phyloP scores from a whole-genome alignment of 1,284 basidiomycete genomes.

The Cutaneotrichosporon spelunceum region DNA sequence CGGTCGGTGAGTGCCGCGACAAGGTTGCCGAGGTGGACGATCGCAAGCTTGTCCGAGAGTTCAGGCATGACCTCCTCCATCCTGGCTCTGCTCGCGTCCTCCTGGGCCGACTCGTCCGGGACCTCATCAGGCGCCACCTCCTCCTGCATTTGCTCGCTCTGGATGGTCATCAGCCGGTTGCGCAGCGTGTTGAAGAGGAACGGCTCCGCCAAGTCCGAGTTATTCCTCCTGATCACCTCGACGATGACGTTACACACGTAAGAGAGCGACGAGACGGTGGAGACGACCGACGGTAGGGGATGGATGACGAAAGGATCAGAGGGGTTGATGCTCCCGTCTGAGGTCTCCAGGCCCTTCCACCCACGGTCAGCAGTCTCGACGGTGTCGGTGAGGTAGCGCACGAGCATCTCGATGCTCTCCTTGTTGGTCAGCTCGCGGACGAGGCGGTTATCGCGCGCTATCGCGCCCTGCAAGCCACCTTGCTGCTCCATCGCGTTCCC shows the following conservation, averaged over 20 bases:
- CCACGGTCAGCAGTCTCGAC: conserved; percentile 53
- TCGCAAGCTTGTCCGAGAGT: conserved; percentile 82
- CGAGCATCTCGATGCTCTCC: conserved; percentile 68
- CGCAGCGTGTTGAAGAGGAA: conserved; percentile 95
- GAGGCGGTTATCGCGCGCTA: conserved; percentile 64
- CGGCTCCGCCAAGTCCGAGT: conserved; percentile 97
- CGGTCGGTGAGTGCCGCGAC: conserved; percentile 72
- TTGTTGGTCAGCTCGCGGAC: conserved; percentile 82
- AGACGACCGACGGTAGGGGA: conserved; percentile 64
- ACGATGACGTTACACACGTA: conserved; percentile 87
- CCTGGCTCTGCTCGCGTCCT: conserved; percentile 64
- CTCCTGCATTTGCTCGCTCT: conserved; percentile 19
- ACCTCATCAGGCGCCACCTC: conserved; percentile 16
- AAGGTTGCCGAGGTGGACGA: conserved; percentile 86
- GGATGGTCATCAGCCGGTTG: conserved; percentile 77
- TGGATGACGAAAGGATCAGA: conserved; percentile 45
- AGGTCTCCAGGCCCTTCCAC: conserved; percentile 30
- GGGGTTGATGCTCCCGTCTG: conserved; percentile 21
- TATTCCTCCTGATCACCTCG: conserved; percentile 97
- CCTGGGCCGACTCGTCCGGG: conserved; percentile 63
- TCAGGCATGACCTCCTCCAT: conserved; percentile 80
- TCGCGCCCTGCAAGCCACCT: conserved; percentile 28
- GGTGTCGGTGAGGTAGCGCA: conserved; percentile 75
- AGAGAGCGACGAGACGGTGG: conserved; percentile 80
- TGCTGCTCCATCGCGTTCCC: conserved; percentile 60